Conservation (phyloP, 2,329 filamentous ascomycete species). For the Fusarium brevicatenulatum region DNA sequence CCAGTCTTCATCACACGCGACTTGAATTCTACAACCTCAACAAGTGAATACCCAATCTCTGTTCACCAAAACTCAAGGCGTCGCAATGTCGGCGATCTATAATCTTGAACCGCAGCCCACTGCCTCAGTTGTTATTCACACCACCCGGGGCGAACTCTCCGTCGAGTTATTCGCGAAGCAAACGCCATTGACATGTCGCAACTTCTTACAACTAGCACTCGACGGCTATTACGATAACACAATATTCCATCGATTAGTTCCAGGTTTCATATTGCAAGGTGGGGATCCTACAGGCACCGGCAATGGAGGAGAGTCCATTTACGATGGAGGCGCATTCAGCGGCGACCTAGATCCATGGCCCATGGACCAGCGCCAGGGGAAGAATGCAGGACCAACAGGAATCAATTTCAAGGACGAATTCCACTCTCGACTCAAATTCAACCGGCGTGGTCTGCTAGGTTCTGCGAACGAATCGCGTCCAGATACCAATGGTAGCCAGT, state of each 20-base stretch:
- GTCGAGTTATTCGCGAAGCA: conserved; percentile 97
- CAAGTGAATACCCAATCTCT: background rate
- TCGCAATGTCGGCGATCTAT: conserved; percentile 84
- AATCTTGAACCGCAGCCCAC: conserved; percentile 96
- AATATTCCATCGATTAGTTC: conserved; percentile 91
- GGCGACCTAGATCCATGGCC: conserved; percentile 78
- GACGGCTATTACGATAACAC: conserved; percentile 96
- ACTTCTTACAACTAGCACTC: conserved; percentile 94
- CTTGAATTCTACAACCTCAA: conserved; percentile 1
- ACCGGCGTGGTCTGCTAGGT: conserved; percentile 87
- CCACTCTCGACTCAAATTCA: conserved; percentile 92
- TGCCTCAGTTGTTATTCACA: conserved; percentile 89
- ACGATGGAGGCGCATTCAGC: conserved; percentile 82
- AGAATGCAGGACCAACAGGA: conserved; percentile 68
- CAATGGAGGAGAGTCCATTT: conserved; percentile 90
- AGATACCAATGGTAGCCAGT: conserved; percentile 92
- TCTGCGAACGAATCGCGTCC: conserved; percentile 89
- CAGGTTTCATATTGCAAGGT: conserved; percentile 92
- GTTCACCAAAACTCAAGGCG: background rate
- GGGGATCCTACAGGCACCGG: conserved; percentile 95
- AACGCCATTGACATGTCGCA: conserved; percentile 88
- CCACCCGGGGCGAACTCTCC: conserved; percentile 86
- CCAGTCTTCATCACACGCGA: conserved; percentile 13
- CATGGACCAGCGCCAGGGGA: conserved; percentile 71
- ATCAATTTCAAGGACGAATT: conserved; percentile 84